A percentile compares a stretch with the other conserved stretches of the same genome.
These are phyloP conservation scores for Neurospora sp. DNA, from an alignment of 495 filamentous ascomycete species.

Conservation along the genomic window DNA sequence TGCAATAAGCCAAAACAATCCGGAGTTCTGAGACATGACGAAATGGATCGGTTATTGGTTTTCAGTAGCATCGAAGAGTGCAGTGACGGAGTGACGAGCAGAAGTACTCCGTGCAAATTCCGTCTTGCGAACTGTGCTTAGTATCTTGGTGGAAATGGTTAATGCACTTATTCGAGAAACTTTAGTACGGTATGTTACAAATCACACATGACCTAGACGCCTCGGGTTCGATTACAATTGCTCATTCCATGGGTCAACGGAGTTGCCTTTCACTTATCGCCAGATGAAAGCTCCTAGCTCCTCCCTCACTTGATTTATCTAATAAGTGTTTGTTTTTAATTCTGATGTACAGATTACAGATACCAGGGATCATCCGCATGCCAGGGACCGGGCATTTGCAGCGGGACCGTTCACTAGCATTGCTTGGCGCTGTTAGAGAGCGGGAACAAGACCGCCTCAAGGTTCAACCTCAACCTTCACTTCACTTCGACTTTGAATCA, in stretches of 20 bases:
- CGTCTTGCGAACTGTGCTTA: not conserved
- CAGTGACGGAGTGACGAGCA: not conserved
- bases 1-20: not conserved
- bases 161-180: not conserved
- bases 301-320: too few relatives aligned
- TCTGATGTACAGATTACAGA: not conserved
- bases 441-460: not conserved
- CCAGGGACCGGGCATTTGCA: not conserved
- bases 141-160: not conserved
- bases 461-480: not conserved
- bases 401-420: not conserved
- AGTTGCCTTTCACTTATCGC: too few relatives aligned
- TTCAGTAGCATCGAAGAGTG: not conserved
- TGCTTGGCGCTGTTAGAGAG: not conserved
- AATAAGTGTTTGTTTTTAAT: too few relatives aligned
- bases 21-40: not conserved
- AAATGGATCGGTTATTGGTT: not conserved
- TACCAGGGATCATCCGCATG: not conserved
- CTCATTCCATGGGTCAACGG: not conserved
- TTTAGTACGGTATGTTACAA: not conserved
- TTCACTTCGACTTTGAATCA: not conserved
- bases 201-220: not conserved
- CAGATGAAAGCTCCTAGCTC: too few relatives aligned
- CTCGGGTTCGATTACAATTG: not conserved
- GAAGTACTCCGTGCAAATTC: not conserved